Evolutionary conservation across 306 rosid genomes (phyloP).

Genomic region (Cicer judaicum): DNA sequence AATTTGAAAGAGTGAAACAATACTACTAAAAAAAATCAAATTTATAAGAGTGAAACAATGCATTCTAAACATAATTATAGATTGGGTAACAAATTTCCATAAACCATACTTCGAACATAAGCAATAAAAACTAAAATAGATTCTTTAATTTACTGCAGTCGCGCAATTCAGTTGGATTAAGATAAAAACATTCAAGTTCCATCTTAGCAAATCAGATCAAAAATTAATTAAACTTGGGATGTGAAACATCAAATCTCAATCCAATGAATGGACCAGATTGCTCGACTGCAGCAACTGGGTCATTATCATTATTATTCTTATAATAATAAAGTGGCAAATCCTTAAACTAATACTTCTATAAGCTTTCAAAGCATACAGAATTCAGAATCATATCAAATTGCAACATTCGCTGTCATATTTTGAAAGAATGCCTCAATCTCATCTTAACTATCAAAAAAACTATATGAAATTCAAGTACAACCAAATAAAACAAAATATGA

Average conservation of each 20-base stretch:
- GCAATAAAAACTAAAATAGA: neutral
- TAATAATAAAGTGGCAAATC: neutral
- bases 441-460: neutral
- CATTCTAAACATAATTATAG: neutral
- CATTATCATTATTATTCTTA: neutral
- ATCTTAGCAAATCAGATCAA: neutral
- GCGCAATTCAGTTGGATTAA: neutral
- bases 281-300: neutral
- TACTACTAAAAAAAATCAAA: neutral
- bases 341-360: neutral
- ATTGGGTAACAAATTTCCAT: neutral
- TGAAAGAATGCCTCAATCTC: neutral
- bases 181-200: neutral
- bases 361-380: too few species aligned
- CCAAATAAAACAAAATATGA: constrained; percentile 2
- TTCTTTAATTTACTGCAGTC: neutral
- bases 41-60: neutral
- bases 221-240: neutral
- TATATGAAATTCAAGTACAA: neutral
- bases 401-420: neutral
- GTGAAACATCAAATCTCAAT: neutral
- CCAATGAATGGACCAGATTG: neutral
- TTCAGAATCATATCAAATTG: neutral
- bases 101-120: neutral
- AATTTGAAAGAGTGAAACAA: neutral